Evolutionary conservation across 2,329 filamentous ascomycete species (phyloP).

Genomic region (Arachnopeziza araneosa): DNA sequence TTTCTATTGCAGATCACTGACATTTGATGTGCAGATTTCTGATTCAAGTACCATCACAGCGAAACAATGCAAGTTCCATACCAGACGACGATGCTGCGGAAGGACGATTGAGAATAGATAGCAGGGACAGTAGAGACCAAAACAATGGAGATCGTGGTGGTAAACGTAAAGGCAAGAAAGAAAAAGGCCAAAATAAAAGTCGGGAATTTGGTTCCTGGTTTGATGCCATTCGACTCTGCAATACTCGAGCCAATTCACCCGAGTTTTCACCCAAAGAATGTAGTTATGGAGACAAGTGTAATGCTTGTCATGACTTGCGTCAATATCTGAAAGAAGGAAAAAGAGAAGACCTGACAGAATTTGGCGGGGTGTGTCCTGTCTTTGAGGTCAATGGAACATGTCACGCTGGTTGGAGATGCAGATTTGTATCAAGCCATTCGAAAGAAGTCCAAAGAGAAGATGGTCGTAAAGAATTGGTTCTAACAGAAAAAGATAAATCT

Average conservation of each 20-base stretch:
- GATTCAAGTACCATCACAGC: conserved; percentile 14
- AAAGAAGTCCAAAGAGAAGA: conserved; percentile 72
- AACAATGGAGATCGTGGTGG: conserved; percentile 29
- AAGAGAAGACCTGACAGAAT: conserved; percentile 69
- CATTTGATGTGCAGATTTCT: conserved; percentile 24
- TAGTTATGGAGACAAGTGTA: conserved; percentile 74
- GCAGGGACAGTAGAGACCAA: conserved; percentile 24
- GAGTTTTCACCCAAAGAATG: conserved; percentile 82
- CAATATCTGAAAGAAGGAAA: conserved; percentile 80
- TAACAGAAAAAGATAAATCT: conserved; percentile 45
- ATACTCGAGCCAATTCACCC: conserved; percentile 60
- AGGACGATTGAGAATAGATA: conserved; percentile 34
- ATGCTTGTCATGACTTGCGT: conserved; percentile 75
- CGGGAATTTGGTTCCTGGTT: conserved; percentile 75
- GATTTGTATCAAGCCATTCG: conserved; percentile 83
- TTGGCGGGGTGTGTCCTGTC: conserved; percentile 74
- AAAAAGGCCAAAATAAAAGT: conserved; percentile 74
- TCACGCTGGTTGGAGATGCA: conserved; percentile 86
- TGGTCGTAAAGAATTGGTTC: conserved; percentile 74
- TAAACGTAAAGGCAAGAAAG: conserved; percentile 51
- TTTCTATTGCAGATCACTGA: conserved; percentile 1
- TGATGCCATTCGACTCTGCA: conserved; percentile 74
- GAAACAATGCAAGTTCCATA: conserved; percentile 20
- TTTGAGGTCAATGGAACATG: conserved; percentile 74
- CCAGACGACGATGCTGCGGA: conserved; percentile 52